Evolutionary conservation across 129 eudicot species (phyloP).

Genomic region (Flaveria bidentis): DNA sequence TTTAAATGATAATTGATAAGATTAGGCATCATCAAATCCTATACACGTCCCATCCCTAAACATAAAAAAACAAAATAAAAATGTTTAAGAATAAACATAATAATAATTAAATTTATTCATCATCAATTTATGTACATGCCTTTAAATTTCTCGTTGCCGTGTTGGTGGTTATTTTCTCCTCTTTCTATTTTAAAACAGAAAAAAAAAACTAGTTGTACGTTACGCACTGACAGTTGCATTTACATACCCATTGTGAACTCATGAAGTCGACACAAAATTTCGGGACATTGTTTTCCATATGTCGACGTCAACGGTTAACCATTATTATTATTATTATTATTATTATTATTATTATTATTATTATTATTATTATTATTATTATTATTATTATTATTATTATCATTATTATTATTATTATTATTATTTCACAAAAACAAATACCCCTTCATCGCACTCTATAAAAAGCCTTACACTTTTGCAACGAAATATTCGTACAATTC

Average conservation of each 20-base stretch:
- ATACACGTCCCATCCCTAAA: too few species aligned
- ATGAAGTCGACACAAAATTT: neutral
- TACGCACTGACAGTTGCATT: neutral
- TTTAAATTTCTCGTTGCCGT: neutral
- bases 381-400: too few species aligned
- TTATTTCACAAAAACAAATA: neutral
- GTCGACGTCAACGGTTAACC: neutral
- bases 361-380: neutral
- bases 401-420: too few species aligned
- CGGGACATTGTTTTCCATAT: neutral
- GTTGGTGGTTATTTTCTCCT: neutral
- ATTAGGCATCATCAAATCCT: too few species aligned
- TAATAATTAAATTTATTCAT: neutral
- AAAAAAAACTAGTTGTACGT: neutral
- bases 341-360: too few species aligned
- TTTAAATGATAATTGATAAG: too few species aligned
- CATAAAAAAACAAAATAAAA: too few species aligned
- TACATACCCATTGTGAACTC: neutral
- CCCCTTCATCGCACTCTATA: neutral
- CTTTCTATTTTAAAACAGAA: too few species aligned
- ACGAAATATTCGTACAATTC: conserved; percentile 3
- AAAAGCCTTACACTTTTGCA: neutral
- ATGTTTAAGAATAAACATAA: neutral
- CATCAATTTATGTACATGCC: neutral
- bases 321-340: neutral